Conservation (phyloP, 1,284 basidiomycete species). For the Ceratobasidium sp. region DNA sequence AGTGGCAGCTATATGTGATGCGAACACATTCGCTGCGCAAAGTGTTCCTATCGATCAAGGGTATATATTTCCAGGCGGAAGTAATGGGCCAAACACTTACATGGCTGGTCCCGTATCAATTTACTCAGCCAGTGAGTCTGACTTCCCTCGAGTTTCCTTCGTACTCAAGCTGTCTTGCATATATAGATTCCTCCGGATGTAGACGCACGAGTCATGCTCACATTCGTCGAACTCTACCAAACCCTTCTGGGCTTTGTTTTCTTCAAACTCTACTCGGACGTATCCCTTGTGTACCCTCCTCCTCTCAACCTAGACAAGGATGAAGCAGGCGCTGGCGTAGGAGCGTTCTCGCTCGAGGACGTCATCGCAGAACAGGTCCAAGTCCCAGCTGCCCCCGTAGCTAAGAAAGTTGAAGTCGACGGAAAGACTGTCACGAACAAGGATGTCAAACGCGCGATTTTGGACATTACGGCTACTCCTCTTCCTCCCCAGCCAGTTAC, state of each 20-base stretch:
- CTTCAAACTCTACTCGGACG: slow-evolving; percentile 98
- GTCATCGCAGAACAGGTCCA: slow-evolving; percentile 61
- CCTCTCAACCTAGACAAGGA: slow-evolving; percentile 88
- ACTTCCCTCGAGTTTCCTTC: slow-evolving; percentile 29
- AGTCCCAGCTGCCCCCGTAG: slow-evolving; percentile 55
- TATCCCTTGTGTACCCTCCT: slow-evolving; percentile 94
- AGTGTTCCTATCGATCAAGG: slow-evolving; percentile 97
- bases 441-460: slow-evolving; percentile 65
- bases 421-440: slow-evolving; percentile 70
- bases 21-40: slow-evolving; percentile 88
- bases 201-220: slow-evolving; percentile 98
- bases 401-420: slow-evolving; percentile 65
- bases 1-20: slow-evolving; percentile 97
- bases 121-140: slow-evolving; percentile 94
- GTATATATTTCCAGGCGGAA: slow-evolving; percentile 98
- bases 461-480: slow-evolving; percentile 62
- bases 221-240: slow-evolving; percentile 98
- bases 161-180: not conserved
- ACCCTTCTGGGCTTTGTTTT: slow-evolving; percentile 95
- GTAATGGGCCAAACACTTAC: slow-evolving; percentile 93
- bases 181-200: slow-evolving; percentile 92
- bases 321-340: slow-evolving; percentile 89
- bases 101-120: slow-evolving; percentile 98
- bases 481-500: slow-evolving; percentile 55
- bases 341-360: slow-evolving; percentile 86